These are phyloP conservation scores for Cladosporium sphaerospermum DNA, from an alignment of 2,329 filamentous ascomycete genomes.

Conservation along the genomic window DNA sequence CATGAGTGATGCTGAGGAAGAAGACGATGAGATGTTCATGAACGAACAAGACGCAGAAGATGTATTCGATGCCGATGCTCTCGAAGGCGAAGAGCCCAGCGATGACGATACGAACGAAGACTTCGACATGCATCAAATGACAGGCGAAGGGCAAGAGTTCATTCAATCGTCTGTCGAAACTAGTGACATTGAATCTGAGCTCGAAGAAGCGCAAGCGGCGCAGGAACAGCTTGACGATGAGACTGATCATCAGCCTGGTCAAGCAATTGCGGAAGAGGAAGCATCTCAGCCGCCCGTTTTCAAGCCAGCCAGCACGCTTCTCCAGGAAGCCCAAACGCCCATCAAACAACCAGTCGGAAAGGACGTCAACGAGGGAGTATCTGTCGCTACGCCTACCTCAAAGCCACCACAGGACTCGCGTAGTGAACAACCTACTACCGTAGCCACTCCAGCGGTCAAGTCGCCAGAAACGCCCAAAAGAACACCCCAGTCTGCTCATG, in stretches of 20 bases:
- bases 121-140: background rate
- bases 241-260: background rate
- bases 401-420: too few species aligned
- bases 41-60: constrained; percentile 18
- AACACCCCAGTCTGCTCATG: constrained; percentile 21
- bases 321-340: background rate
- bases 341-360: background rate
- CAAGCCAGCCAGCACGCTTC: background rate
- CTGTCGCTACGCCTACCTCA: too few species aligned
- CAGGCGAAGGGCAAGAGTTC: constrained; percentile 6
- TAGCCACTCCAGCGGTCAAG: background rate
- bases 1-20: background rate
- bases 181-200: constrained; percentile 9
- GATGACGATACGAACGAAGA: constrained; percentile 7
- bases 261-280: background rate
- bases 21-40: constrained; percentile 11
- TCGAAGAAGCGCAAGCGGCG: background rate
- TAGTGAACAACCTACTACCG: background rate
- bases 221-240: background rate
- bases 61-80: constrained; percentile 9
- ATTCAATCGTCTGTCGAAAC: constrained; percentile 13
- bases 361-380: too few species aligned
- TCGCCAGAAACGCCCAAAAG: constrained; percentile 8
- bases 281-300: background rate
- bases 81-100: constrained; percentile 10